Percentiles rank a stretch among this genome's conserved stretches.
These are phyloP conservation scores for Aspergillus nanangensis DNA, from an alignment of 495 filamentous ascomycete species.

Conservation along the genomic window DNA sequence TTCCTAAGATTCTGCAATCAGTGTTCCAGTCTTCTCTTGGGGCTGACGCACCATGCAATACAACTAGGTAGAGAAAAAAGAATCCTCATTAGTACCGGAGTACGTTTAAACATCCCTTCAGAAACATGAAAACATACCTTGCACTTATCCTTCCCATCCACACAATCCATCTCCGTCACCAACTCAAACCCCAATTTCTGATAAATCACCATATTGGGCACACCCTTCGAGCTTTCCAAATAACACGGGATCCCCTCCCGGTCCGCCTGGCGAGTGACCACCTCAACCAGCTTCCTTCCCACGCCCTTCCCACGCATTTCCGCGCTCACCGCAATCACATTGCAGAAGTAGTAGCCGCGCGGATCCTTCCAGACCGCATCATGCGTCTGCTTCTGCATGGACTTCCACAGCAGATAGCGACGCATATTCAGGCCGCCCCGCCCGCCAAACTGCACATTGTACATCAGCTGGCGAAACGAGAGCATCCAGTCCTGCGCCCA, in stretches of 20 bases:
- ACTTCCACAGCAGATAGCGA: constrained; percentile 57
- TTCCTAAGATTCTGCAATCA: too few species aligned
- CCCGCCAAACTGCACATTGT: constrained; percentile 58
- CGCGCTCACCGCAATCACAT: constrained; percentile 61
- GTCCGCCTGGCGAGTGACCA: constrained; percentile 55
- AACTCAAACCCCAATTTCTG: constrained; percentile 60
- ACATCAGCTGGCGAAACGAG: constrained; percentile 54
- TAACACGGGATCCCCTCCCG: constrained; percentile 57
- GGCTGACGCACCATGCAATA: constrained; percentile 27
- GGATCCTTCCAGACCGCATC: constrained; percentile 32
- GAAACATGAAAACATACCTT: constrained; percentile 23
- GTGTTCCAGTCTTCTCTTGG: constrained; percentile 6
- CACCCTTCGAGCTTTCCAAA: constrained; percentile 58
- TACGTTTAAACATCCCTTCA: neutral
- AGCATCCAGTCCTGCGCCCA: constrained; percentile 56
- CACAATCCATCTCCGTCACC: constrained; percentile 57
- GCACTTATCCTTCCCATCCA: constrained; percentile 47
- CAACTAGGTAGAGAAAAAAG: constrained; percentile 14
- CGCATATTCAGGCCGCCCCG: constrained; percentile 57
- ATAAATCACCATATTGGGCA: constrained; percentile 64
- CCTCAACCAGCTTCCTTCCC: constrained; percentile 53
- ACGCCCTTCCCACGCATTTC: constrained; percentile 56
- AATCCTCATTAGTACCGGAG: constrained; percentile 4
- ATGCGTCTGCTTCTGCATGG: constrained; percentile 35
- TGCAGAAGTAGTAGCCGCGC: constrained; percentile 65